These are phyloP conservation scores for Taphrina sp. DNA, from an alignment of 1,139 yeast species.

Conservation along the genomic window DNA sequence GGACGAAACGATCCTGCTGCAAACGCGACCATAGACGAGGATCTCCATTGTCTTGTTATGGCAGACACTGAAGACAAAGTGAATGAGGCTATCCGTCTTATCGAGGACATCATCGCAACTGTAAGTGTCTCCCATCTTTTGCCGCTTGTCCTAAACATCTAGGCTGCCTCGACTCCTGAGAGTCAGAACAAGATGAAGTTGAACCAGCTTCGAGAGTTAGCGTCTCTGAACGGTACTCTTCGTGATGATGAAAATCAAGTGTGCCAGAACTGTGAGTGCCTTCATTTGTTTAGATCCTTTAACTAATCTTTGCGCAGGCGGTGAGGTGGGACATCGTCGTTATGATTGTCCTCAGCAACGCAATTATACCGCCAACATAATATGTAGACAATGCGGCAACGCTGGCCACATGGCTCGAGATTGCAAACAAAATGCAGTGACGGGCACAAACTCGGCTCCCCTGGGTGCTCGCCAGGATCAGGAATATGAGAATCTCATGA, in stretches of 20 bases:
- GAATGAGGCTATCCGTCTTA: conserved; percentile 68
- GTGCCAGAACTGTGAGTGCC: conserved; percentile 50
- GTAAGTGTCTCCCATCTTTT: conserved; percentile 46
- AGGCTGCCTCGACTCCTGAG: conserved; percentile 72
- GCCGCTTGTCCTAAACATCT: neutral
- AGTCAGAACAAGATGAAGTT: conserved; percentile 91
- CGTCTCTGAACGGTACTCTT: conserved; percentile 89
- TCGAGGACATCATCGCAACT: conserved; percentile 73
- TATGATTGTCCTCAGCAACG: conserved; percentile 60
- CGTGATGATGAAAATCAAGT: conserved; percentile 75
- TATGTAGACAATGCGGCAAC: conserved; percentile 76
- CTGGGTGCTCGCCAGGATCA: conserved; percentile 46
- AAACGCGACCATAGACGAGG: conserved; percentile 63
- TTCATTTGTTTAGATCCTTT: neutral
- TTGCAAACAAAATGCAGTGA: conserved; percentile 53
- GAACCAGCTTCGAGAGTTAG: conserved; percentile 86
- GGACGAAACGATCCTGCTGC: conserved; percentile 52
- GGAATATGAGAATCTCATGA: conserved; percentile 55
- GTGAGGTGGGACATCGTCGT: conserved; percentile 61
- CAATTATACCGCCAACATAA: conserved; percentile 57
- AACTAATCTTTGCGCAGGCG: conserved; percentile 41
- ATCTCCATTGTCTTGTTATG: conserved; percentile 81
- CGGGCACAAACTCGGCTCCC: conserved; percentile 37
- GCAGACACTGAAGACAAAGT: conserved; percentile 80
- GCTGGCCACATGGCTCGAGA: conserved; percentile 87